Conservation (phyloP, 1,284 basidiomycete species). For the Prillingera fragicola region DNA sequence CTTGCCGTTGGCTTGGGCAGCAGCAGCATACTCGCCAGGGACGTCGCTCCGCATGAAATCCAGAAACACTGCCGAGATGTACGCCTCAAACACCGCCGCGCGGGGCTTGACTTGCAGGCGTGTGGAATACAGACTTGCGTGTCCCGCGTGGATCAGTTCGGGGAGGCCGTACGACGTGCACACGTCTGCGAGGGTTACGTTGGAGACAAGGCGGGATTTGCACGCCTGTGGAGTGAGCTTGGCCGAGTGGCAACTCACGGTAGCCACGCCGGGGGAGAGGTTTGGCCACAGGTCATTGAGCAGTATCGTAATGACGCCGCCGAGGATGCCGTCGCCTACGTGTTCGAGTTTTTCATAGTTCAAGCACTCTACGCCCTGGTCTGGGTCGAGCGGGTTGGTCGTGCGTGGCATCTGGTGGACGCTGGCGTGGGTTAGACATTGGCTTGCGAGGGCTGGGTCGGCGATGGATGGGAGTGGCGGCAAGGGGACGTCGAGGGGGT, state of each 20-base stretch:
- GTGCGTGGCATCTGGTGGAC: conserved; percentile 1
- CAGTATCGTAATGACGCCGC: conserved; percentile 27
- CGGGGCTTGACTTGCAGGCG: conserved; percentile 19
- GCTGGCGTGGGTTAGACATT: conserved; percentile 30
- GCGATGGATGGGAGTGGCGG: conserved; percentile 33
- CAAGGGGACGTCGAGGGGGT: conserved; percentile 20
- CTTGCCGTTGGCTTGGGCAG: background rate
- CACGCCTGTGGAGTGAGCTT: conserved; percentile 23
- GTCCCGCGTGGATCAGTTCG: conserved; percentile 21
- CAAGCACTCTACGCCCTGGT: conserved; percentile 5
- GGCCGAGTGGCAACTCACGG: conserved; percentile 19
- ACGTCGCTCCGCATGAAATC: conserved; percentile 20
- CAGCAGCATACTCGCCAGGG: conserved; percentile 8
- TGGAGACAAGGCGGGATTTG: conserved; percentile 31
- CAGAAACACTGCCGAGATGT: conserved; percentile 36
- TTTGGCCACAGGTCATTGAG: conserved; percentile 37
- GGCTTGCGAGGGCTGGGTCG: conserved; percentile 13
- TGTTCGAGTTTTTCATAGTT: conserved; percentile 45
- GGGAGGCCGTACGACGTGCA: conserved; percentile 25
- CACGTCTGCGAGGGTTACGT: conserved; percentile 30
- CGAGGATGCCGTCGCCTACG: conserved; percentile 36
- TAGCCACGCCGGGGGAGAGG: conserved; percentile 28
- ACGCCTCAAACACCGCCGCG: conserved; percentile 39
- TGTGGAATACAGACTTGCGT: conserved; percentile 13
- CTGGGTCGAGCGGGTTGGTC: conserved; percentile 10